Evolutionary conservation across 2,329 filamentous ascomycete genomes (phyloP).

Genomic region (Nigrospora osmanthi): DNA sequence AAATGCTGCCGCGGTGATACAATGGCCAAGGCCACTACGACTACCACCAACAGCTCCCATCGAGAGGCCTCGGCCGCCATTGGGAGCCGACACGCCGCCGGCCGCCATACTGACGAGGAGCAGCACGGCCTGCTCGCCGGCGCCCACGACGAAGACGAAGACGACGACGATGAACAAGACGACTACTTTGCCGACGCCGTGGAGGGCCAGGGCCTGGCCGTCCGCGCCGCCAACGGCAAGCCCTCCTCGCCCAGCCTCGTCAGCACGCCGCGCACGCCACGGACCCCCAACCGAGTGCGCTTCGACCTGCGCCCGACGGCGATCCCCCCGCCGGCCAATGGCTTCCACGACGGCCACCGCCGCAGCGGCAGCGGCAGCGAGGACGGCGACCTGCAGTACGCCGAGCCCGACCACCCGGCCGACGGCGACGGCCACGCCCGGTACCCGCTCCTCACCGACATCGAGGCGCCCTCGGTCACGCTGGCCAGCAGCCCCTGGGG

Average conservation of each 20-base stretch:
- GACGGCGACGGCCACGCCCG: slow-evolving; percentile 42
- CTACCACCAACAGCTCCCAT: slow-evolving; percentile 12
- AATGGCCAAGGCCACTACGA: slow-evolving; percentile 33
- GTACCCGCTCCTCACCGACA: slow-evolving; percentile 62
- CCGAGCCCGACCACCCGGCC: slow-evolving; percentile 18
- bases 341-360: slow-evolving; percentile 2
- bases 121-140: slow-evolving; percentile 27
- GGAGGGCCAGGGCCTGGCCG: slow-evolving; percentile 1
- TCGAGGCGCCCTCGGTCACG: slow-evolving; percentile 62
- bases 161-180: slow-evolving; percentile 3
- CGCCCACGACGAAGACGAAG: neutral
- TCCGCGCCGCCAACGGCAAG: neutral
- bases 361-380: neutral
- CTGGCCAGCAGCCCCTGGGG: slow-evolving; percentile 51
- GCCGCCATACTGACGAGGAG: slow-evolving; percentile 19
- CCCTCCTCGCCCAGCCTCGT: neutral
- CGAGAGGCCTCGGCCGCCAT: slow-evolving; percentile 12
- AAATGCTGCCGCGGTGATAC: slow-evolving; percentile 30
- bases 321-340: slow-evolving; percentile 20
- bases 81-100: slow-evolving; percentile 3
- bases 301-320: slow-evolving; percentile 40
- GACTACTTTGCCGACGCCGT: slow-evolving; percentile 1
- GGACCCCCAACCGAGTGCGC: slow-evolving; percentile 59
- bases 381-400: slow-evolving; percentile 16
- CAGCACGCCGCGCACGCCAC: slow-evolving; percentile 27